A percentile compares a stretch with the other conserved stretches of the same genome.
Evolutionary conservation across 345 rosid species (phyloP).

Genomic region (Eucalyptus victrix): DNA sequence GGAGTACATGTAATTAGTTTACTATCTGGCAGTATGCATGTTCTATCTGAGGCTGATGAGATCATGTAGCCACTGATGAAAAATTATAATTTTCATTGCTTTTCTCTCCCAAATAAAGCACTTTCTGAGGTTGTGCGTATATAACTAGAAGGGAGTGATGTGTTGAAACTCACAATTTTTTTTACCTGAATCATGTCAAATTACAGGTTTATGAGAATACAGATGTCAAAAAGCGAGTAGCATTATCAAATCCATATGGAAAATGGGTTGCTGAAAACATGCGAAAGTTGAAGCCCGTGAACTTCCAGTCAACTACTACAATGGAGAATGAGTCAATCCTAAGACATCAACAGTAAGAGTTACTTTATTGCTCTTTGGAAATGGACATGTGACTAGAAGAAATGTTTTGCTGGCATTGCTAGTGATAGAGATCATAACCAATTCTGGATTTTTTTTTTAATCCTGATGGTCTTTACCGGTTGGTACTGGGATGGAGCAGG

Average conservation of each 20-base stretch:
- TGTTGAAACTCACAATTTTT: neutral
- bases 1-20: neutral
- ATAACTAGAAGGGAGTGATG: neutral
- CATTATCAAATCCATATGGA: constrained; percentile 75
- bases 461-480: neutral
- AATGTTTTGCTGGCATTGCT: neutral
- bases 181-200: neutral
- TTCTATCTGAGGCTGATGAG: neutral
- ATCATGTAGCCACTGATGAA: neutral
- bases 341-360: constrained; percentile 82
- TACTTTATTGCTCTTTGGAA: neutral
- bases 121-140: neutral
- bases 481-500: constrained; percentile 28
- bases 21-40: neutral
- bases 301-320: constrained; percentile 48
- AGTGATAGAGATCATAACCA: neutral
- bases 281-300: constrained; percentile 58
- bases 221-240: constrained; percentile 81
- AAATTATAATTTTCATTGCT: neutral
- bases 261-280: constrained; percentile 76
- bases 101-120: neutral
- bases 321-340: constrained; percentile 76
- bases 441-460: neutral
- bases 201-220: constrained; percentile 91
- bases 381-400: neutral